These are phyloP conservation scores for Aspergillus pseudoglaucus DNA, from an alignment of 2,329 filamentous ascomycete genomes.

Conservation along the genomic window DNA sequence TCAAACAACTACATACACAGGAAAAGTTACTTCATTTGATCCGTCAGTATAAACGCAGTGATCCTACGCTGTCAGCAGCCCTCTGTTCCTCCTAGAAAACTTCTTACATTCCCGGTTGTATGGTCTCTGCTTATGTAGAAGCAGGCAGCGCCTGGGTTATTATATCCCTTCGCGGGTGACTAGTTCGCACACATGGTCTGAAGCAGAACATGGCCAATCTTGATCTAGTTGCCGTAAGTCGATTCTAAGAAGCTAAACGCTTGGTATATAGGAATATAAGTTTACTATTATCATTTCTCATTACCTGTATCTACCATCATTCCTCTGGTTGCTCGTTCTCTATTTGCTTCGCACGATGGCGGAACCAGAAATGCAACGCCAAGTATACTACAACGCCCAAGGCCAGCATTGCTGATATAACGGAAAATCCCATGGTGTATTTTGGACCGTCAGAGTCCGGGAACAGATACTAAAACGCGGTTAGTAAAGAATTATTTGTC, in stretches of 20 bases:
- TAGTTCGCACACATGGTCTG: too few relatives aligned
- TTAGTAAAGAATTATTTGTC: slow-evolving; percentile 6
- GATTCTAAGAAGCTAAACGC: neutral
- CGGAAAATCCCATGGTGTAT: slow-evolving; percentile 41
- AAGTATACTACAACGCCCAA: slow-evolving; percentile 24
- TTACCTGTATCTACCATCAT: neutral
- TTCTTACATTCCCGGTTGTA: too few relatives aligned
- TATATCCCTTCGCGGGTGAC: too few relatives aligned
- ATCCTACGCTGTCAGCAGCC: too few relatives aligned
- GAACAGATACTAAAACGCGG: slow-evolving; percentile 40
- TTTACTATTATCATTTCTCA: neutral
- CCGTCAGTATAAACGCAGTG: too few relatives aligned
- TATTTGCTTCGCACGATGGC: slow-evolving; percentile 4
- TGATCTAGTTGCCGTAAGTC: too few relatives aligned
- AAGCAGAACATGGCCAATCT: too few relatives aligned
- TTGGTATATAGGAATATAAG: neutral
- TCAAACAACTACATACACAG: too few relatives aligned
- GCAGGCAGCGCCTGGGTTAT: too few relatives aligned
- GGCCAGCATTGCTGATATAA: slow-evolving; percentile 29
- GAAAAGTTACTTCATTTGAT: too few relatives aligned
- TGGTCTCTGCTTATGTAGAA: too few relatives aligned
- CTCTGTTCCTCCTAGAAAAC: too few relatives aligned
- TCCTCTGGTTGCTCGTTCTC: neutral
- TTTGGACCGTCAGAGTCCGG: slow-evolving; percentile 44
- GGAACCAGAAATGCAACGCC: slow-evolving; percentile 20